Evolutionary conservation across 2,329 filamentous ascomycete species (phyloP).

Genomic region (Penicillium thymicola): DNA sequence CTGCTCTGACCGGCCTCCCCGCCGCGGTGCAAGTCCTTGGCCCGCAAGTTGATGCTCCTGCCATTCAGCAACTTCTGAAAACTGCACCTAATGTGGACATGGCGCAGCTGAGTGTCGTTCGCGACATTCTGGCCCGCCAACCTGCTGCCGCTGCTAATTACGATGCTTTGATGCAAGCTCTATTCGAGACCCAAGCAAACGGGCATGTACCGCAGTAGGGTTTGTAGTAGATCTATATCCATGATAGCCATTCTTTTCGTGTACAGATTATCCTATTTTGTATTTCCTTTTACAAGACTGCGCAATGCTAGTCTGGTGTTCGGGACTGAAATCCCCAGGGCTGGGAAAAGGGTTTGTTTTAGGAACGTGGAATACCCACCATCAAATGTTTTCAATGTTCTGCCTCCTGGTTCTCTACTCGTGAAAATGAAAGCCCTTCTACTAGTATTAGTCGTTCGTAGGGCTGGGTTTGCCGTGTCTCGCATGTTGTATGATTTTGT

Average conservation of each 20-base stretch:
- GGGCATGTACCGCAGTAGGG: constrained; percentile 24
- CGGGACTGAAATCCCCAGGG: constrained; percentile 1
- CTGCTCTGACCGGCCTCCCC: constrained; percentile 47
- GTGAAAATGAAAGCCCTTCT: constrained; percentile 5
- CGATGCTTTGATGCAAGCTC: constrained; percentile 40
- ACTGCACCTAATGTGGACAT: constrained; percentile 66
- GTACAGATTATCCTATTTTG: constrained; percentile 17
- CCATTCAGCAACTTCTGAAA: constrained; percentile 66
- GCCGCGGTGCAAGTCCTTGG: constrained; percentile 65
- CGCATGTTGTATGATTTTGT: neutral
- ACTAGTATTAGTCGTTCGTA: neutral
- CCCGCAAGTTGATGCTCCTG: constrained; percentile 59
- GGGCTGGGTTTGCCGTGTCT: neutral
- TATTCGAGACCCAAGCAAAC: constrained; percentile 38
- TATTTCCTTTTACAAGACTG: constrained; percentile 11
- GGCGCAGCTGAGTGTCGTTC: constrained; percentile 72
- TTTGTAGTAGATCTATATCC: constrained; percentile 10
- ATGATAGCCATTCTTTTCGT: constrained; percentile 11
- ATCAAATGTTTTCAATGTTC: constrained; percentile 6
- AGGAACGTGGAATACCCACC: constrained; percentile 18
- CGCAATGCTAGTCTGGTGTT: constrained; percentile 13
- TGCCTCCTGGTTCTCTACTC: neutral
- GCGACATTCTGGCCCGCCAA: constrained; percentile 64
- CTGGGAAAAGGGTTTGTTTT: constrained; percentile 10
- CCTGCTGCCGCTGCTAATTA: constrained; percentile 62